Conservation (phyloP, 345 rosid genomes). For the Gossypium longicalyx region DNA sequence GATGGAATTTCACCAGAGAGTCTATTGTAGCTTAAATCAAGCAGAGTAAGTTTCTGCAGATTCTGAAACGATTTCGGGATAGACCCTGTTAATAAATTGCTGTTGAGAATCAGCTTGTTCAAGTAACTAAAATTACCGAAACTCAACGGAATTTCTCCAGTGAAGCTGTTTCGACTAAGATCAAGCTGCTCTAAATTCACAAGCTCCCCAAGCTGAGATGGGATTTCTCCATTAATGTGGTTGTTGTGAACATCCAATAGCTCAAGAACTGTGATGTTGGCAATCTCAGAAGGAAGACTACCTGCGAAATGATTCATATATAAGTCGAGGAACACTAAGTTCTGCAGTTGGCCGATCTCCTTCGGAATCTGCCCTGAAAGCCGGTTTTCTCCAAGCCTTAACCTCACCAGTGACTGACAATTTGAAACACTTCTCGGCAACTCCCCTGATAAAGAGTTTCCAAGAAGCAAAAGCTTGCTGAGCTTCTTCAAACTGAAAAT, state of each 20-base stretch:
- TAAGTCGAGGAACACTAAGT: constrained; percentile 86
- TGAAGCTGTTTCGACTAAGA: constrained; percentile 83
- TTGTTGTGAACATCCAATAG: constrained; percentile 84
- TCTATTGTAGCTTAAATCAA: constrained; percentile 82
- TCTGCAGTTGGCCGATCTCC: constrained; percentile 83
- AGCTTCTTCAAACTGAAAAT: constrained; percentile 73
- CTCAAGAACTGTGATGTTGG: constrained; percentile 80
- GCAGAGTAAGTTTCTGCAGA: constrained; percentile 73
- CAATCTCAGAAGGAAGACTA: constrained; percentile 60
- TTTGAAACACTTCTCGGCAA: constrained; percentile 56
- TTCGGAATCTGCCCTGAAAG: constrained; percentile 80
- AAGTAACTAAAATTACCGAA: constrained; percentile 88
- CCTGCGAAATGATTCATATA: constrained; percentile 89
- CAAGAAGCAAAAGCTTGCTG: constrained; percentile 90
- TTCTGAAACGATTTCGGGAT: constrained; percentile 59
- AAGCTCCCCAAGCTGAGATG: constrained; percentile 73
- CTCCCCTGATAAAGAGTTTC: constrained; percentile 77
- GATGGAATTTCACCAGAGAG: constrained; percentile 65
- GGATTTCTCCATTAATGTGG: constrained; percentile 72
- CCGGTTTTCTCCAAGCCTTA: constrained; percentile 90
- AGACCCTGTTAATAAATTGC: constrained; percentile 66
- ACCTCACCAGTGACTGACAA: constrained; percentile 77
- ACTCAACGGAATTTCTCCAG: constrained; percentile 64
- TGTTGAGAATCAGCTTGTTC: constrained; percentile 89
- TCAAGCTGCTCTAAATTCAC: constrained; percentile 97